Base-by-base conservation (phyloP, 495 filamentous ascomycete genomes). In the Cudoniella acicularis region DNA sequence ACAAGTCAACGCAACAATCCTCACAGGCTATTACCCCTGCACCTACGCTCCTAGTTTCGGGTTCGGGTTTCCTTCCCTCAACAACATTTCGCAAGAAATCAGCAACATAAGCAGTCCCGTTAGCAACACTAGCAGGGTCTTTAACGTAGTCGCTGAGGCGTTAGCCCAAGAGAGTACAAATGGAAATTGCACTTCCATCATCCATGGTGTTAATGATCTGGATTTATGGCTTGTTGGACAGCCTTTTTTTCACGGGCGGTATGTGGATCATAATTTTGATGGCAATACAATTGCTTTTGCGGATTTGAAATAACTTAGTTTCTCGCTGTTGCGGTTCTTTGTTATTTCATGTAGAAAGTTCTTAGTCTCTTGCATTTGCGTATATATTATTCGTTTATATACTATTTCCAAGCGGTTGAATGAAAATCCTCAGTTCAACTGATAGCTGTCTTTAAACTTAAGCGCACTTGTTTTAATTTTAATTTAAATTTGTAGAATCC, bases 171-270 rank as follows among this genome's bases (percentile, higher is more conserved):
- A 48, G 20, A 47, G 42, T 16, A 59, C 49, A 10, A 49, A 40
- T 9, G 41, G 46, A 10, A 59, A 59, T 24, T 59, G 57, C 26
- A 59, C 57, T 0, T 23, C 49, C 10, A 21, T 9, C 18, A 48
- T 59, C 20, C 16, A 47, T 30, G 57, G 49, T 10, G 46, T 49
- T 10, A 42, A 59, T 47, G 57, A 59, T n/a, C 36, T 53, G 4
- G 22, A 20, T 10, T 45, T 59, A 17, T 56, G 57, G 57, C 21
- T 59, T 20, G 25, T 59, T 46, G 57, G 57, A n/a, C 57, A 59
- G 30, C 27, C 26, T 59, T 56, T 56, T 42, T 56, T 56, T 17
- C 54, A 56, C n/a, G 54, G 54, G 3, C 47, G 25, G 25, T 56
- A 56, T 48, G 20, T 56, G 2, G 54, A 56, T 30, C 54, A 56